Evolutionary conservation across 768 basidiomycete genomes (phyloP).

Genomic region (Exidia glandulosa): DNA sequence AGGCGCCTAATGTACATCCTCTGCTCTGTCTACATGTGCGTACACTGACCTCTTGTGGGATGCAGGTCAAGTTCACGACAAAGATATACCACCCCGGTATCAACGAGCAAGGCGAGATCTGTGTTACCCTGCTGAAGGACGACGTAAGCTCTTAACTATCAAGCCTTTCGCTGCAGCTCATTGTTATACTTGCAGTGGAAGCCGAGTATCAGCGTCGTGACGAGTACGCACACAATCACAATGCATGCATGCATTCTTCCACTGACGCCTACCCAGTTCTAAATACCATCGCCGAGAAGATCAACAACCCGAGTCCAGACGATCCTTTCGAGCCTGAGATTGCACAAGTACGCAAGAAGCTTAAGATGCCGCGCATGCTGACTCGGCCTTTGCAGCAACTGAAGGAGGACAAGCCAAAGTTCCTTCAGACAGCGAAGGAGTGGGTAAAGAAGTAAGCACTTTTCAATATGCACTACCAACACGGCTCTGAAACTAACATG

Average conservation of each 20-base stretch:
- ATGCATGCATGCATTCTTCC: background rate
- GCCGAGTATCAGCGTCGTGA: conserved; percentile 61
- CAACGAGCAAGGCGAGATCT: conserved; percentile 80
- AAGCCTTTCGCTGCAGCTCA: background rate
- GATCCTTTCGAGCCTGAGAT: conserved; percentile 86
- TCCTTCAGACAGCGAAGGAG: conserved; percentile 68
- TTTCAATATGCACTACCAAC: background rate
- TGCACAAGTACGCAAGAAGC: conserved; percentile 23
- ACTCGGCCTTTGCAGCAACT: conserved; percentile 35
- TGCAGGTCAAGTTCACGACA: conserved; percentile 69
- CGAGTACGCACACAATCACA: conserved; percentile 33
- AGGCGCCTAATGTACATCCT: conserved; percentile 57
- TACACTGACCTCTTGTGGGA: conserved; percentile 5
- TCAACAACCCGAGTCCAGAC: conserved; percentile 80
- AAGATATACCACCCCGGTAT: conserved; percentile 88
- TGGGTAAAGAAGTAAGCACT: conserved; percentile 66
- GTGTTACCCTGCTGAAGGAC: conserved; percentile 73
- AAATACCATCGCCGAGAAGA: conserved; percentile 65
- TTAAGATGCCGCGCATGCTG: background rate
- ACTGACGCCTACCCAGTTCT: conserved; percentile 40
- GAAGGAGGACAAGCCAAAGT: conserved; percentile 68
- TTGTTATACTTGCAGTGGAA: conserved; percentile 53
- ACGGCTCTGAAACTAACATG: background rate
- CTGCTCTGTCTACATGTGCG: background rate
- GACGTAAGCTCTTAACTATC: conserved; percentile 40